Conservation (phyloP, 2,329 filamentous ascomycete genomes). For the Nemania sp. region DNA sequence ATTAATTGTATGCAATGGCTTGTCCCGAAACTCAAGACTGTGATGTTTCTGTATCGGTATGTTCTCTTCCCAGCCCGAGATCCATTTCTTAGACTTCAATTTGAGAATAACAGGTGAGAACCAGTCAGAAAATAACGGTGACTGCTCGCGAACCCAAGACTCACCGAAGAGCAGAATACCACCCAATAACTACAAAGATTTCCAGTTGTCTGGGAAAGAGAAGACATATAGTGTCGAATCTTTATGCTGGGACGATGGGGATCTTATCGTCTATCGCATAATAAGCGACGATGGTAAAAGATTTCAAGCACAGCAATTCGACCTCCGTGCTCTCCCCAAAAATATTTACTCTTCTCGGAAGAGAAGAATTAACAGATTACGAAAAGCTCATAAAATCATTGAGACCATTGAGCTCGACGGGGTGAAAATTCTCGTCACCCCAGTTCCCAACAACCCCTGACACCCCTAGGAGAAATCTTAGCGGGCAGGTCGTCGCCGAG, state of each 20-base stretch:
- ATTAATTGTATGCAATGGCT: background rate
- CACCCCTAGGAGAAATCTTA: too few relatives aligned
- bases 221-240: background rate
- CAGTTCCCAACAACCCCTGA: too few relatives aligned
- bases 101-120: background rate
- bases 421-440: background rate
- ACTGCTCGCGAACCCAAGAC: background rate
- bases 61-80: background rate
- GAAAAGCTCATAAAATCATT: background rate
- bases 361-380: background rate
- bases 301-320: constrained; percentile 1
- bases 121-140: background rate
- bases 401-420: background rate
- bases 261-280: constrained; percentile 1
- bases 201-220: background rate
- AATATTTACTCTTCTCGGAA: background rate
- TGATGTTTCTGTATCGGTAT: background rate
- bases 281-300: background rate
- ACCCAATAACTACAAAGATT: background rate
- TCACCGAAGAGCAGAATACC: background rate
- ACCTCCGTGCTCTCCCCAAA: background rate
- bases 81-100: background rate
- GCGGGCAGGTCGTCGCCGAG: too few relatives aligned
- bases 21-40: background rate
- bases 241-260: background rate